phyloP scores from a whole-genome alignment of 257 asterid genomes.

The Solanum medicagineum region DNA sequence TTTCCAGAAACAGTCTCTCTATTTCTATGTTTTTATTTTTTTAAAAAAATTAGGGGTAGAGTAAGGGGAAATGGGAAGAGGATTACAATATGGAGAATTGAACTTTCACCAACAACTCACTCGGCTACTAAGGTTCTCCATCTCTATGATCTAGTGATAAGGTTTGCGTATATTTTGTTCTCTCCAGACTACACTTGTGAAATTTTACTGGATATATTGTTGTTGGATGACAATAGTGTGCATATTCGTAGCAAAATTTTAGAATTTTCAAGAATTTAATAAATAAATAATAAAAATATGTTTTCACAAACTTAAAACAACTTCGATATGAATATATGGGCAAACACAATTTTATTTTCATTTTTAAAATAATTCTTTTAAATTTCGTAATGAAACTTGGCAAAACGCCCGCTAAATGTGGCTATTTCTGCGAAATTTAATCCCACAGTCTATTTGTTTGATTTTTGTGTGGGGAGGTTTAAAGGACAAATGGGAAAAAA shows the following conservation, averaged over 20 bases:
- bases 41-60: too few species aligned
- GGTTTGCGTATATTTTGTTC: rapidly evolving
- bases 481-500: background rate
- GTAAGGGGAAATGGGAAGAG: too few species aligned
- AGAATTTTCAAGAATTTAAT: background rate
- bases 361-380: background rate
- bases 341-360: background rate
- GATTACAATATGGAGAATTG: too few species aligned
- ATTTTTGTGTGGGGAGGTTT: background rate
- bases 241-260: background rate
- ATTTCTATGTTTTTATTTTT: rapidly evolving
- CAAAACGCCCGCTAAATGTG: background rate
- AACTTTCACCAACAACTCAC: too few species aligned
- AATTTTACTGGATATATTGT: background rate
- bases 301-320: background rate
- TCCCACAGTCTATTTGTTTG: background rate
- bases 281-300: background rate
- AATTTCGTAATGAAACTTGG: background rate
- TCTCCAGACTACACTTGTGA: rapidly evolving
- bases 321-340: background rate
- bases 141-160: background rate
- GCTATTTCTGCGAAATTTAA: background rate
- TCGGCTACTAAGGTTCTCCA: too few species aligned
- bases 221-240: background rate
- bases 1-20: rapidly evolving